A percentile compares a stretch with the other conserved stretches of the same genome.
phyloP scores from a whole-genome alignment of 371 early-diverging fungal genomes.

The Fennellomyces sp. region DNA sequence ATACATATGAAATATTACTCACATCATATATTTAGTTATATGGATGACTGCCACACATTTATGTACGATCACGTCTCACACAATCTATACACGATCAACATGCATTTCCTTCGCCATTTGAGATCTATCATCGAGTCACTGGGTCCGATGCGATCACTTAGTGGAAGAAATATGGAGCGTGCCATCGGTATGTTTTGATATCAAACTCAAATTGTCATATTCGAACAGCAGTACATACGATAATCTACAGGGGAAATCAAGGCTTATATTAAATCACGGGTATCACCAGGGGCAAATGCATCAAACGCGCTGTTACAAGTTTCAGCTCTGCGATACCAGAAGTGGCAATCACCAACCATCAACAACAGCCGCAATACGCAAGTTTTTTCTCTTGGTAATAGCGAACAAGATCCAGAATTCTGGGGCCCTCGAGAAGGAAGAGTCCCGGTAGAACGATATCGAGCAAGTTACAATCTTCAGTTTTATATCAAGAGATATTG shows the following conservation, averaged over 20 bases:
- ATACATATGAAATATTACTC: neutral
- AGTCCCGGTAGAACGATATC: neutral
- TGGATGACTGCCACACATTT: neutral
- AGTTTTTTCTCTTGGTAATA: neutral
- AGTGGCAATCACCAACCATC: neutral
- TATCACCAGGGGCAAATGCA: neutral
- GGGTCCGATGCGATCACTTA: neutral
- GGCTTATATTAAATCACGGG: neutral
- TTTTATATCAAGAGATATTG: neutral
- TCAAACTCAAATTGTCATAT: too few species aligned
- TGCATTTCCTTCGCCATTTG: neutral
- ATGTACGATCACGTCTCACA: neutral
- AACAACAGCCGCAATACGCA: neutral
- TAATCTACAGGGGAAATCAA: neutral
- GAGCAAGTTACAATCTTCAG: neutral
- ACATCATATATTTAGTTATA: neutral
- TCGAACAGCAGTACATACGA: neutral
- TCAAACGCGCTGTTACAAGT: neutral
- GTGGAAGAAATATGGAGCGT: neutral
- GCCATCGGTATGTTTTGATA: neutral
- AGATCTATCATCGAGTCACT: neutral
- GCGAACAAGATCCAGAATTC: neutral
- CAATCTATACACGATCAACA: neutral
- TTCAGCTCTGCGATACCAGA: neutral
- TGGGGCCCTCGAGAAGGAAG: neutral